Evolutionary conservation across 2,329 filamentous ascomycete genomes (phyloP), one percentile per base, ranked within the genome.

Genomic region (Myotisia sp.): DNA sequence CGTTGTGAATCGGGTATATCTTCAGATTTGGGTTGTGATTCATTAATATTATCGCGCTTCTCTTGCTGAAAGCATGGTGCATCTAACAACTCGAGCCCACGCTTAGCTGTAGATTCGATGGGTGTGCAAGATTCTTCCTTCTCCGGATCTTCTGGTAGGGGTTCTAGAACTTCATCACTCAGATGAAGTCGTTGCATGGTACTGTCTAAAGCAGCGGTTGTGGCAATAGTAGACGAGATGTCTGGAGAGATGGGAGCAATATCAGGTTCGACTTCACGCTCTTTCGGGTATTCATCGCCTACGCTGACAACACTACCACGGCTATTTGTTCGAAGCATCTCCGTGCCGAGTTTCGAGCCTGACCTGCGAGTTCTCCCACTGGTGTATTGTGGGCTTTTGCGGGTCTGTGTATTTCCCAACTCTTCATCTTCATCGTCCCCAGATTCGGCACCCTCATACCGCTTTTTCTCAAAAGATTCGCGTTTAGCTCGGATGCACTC

Each of bases 271-370:
- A 38, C 36, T 13, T 51, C 48, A 4, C 50, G 48, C 18, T 47
- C 46, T 26, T 29, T 41, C 12, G 28, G 12, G 20, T 33, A 24
- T 18, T 63, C 60, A 28, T 64, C 61, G 32, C 53, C 54, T 33
- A 56, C 59, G 36, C 60, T 64, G 23, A 64, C 61, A 20, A 82
- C 71, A 49, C 86, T 93, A 31, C 92, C 87, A 47, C 87, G 79
- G 50, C 84, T 93, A 54, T 93, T 92, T 13, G 87, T 92, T 30
- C 87, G 76, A 83, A 94, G 87, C 87, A 95, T 94, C 56, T 95
- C 87, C 32, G 85, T 90, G 2, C 85, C 85, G 2, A 95, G 70
- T 56, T 93, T 94, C 0, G 85, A 93, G 35, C 79, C 81, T 8
- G 80, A 78, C 16, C 81, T 67, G 23, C 67, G 36, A 9, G 32